Evolutionary conservation across 2,329 filamentous ascomycete species (phyloP).

Genomic region (Sclerotinia borealis): DNA sequence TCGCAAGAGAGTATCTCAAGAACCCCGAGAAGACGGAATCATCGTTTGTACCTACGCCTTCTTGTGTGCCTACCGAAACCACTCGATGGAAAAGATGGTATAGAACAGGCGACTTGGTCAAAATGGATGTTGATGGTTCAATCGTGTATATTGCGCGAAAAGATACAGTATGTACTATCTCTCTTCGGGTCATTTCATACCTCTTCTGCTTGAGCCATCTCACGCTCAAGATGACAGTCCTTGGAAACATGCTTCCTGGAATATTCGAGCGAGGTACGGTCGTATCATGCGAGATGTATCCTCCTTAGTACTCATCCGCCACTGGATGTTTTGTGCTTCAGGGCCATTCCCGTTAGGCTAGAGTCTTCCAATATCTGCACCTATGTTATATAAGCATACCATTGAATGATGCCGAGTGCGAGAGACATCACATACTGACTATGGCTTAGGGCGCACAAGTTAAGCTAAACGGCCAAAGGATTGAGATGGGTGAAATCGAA

Average conservation of each 20-base stretch:
- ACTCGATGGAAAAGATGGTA: conserved; percentile 43
- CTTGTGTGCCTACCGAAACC: conserved; percentile 35
- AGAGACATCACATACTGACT: background rate
- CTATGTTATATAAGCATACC: background rate
- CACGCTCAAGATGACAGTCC: background rate
- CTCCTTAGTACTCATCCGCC: too few relatives aligned
- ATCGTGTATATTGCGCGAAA: conserved; percentile 56
- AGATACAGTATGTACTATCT: conserved; percentile 38
- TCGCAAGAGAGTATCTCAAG: conserved; percentile 38
- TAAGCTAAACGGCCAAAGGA: conserved; percentile 57
- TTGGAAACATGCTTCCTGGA: background rate
- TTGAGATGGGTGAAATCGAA: conserved; percentile 58
- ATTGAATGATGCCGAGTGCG: background rate
- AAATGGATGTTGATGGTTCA: conserved; percentile 43
- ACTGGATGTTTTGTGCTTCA: background rate
- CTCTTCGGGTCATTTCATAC: background rate
- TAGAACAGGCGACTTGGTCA: conserved; percentile 54
- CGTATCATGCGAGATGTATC: background rate
- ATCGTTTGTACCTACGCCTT: conserved; percentile 41
- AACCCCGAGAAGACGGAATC: conserved; percentile 33
- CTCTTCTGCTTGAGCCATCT: background rate
- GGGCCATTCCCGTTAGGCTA: background rate
- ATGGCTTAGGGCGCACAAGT: conserved; percentile 39
- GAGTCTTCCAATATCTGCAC: background rate
- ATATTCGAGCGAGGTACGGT: background rate